Percentiles rank a stretch among this genome's conserved stretches.
These are phyloP conservation scores for Dipteronia sinensis DNA, from an alignment of 345 rosid species.

Conservation along the genomic window DNA sequence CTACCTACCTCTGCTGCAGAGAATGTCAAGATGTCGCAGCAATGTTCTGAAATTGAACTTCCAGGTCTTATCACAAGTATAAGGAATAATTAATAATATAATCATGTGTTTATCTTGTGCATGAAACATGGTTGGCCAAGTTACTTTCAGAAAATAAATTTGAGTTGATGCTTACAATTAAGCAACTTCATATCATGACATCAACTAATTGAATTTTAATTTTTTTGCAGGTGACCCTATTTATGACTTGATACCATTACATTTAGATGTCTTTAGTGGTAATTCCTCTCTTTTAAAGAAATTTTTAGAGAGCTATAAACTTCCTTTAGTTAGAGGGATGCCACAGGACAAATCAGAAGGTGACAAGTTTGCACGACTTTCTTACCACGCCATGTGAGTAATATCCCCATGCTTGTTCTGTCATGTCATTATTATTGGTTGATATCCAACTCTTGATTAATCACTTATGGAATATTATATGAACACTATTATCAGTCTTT, in stretches of 20 bases:
- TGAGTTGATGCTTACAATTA: not conserved
- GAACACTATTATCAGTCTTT: not conserved
- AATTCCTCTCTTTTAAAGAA: conserved; percentile 61
- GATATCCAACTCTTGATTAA: conserved; percentile 5
- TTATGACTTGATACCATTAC: conserved; percentile 74
- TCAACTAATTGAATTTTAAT: conserved; percentile 13
- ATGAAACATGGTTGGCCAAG: not conserved
- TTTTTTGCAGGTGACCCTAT: conserved; percentile 78
- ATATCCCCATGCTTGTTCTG: not conserved
- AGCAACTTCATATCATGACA: not conserved
- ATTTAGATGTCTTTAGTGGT: conserved; percentile 82
- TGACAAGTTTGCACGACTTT: conserved; percentile 52
- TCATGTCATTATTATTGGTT: not conserved
- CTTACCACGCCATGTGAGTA: conserved; percentile 91
- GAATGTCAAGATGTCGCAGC: not conserved
- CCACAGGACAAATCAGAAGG: conserved; percentile 24
- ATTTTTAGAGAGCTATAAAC: conserved; percentile 67
- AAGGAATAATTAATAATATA: not conserved
- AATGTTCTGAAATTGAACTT: not conserved
- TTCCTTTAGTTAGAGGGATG: conserved; percentile 57
- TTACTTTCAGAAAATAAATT: not conserved
- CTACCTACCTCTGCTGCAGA: not conserved
- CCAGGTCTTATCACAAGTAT: not conserved
- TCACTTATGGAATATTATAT: not conserved
- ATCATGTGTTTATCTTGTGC: not conserved